These are phyloP conservation scores for Telopea speciosissima DNA, from an alignment of 177 flowering plant species.

Conservation along the genomic window DNA sequence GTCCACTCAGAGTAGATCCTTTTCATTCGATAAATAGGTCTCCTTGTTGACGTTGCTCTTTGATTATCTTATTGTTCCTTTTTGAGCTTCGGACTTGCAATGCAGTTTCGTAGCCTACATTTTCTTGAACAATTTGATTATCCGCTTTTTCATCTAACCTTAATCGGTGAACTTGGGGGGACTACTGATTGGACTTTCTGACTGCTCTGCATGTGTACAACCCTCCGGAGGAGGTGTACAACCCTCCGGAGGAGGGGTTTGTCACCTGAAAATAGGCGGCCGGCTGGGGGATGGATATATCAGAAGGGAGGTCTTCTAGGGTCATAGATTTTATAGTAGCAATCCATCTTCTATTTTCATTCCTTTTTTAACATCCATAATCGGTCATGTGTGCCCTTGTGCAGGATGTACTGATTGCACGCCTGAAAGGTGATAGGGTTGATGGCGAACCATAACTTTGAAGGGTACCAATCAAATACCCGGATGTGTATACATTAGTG, in stretches of 20 bases:
- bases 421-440: constrained; percentile 32
- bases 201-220: background rate
- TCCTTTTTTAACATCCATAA: background rate
- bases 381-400: background rate
- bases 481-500: background rate
- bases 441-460: constrained; percentile 5
- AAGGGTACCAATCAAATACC: background rate
- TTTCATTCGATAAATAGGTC: background rate
- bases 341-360: background rate
- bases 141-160: background rate
- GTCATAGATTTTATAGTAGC: background rate
- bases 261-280: too few relatives aligned
- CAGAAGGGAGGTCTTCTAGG: background rate
- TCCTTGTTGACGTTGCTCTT: background rate
- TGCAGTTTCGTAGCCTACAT: background rate
- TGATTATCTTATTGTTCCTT: background rate
- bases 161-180: background rate
- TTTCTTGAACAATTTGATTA: background rate
- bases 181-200: background rate
- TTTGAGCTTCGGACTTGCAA: background rate
- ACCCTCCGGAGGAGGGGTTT: too few relatives aligned
- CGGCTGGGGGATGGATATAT: too few relatives aligned
- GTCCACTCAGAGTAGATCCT: background rate
- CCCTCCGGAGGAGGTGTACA: background rate
- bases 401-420: constrained; percentile 73